phyloP scores from a whole-genome alignment of 768 basidiomycete species.

The Leccinum sublutescens region DNA sequence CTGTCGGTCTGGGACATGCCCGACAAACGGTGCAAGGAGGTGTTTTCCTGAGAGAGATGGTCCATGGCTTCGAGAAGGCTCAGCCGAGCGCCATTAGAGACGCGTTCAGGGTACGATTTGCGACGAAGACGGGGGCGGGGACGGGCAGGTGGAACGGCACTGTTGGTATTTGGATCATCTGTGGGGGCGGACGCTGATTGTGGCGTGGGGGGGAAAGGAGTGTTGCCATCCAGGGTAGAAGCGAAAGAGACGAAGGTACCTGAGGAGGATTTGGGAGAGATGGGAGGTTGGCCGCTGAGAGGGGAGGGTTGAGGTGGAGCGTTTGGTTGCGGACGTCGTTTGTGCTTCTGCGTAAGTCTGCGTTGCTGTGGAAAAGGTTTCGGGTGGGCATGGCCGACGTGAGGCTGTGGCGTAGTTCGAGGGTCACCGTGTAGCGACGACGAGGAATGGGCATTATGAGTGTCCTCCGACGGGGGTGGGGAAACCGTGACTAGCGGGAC shows the following conservation, averaged over 20 bases:
- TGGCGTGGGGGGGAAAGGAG: neutral
- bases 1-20: slow-evolving; percentile 5
- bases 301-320: slow-evolving; percentile 18
- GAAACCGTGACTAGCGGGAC: slow-evolving; percentile 18
- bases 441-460: neutral
- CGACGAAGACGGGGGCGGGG: slow-evolving; percentile 17
- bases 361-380: slow-evolving; percentile 5
- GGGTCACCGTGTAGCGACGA: neutral
- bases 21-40: slow-evolving; percentile 1
- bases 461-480: slow-evolving; percentile 9
- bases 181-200: neutral
- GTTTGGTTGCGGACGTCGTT: slow-evolving; percentile 17
- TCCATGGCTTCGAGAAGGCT: slow-evolving; percentile 31
- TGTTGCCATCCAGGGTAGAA: slow-evolving; percentile 20
- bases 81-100: slow-evolving; percentile 20
- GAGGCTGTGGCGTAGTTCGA: slow-evolving; percentile 7
- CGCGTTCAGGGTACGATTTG: slow-evolving; percentile 26
- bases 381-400: neutral
- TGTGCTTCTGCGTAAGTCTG: slow-evolving; percentile 9
- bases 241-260: slow-evolving; percentile 26
- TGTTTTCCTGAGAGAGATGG: slow-evolving; percentile 22
- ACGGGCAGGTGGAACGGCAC: slow-evolving; percentile 4
- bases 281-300: slow-evolving; percentile 7
- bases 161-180: neutral
- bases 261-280: slow-evolving; percentile 30